Evolutionary conservation across 2,329 filamentous ascomycete species (phyloP).

Genomic region (Neofusicoccum sp.): DNA sequence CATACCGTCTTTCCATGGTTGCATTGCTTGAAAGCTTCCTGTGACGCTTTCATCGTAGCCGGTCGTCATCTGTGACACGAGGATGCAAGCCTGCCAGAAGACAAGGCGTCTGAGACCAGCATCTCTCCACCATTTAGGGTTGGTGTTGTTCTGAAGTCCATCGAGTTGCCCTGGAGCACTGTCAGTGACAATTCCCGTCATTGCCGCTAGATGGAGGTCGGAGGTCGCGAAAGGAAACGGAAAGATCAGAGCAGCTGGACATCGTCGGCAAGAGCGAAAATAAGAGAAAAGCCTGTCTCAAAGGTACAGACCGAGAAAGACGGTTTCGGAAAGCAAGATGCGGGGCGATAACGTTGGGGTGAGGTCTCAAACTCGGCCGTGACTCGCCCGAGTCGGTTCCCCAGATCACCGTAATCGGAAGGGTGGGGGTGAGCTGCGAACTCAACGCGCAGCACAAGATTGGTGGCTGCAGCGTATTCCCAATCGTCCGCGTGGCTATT

Average conservation of each 20-base stretch:
- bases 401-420: not conserved
- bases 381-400: slow-evolving; percentile 12
- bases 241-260: not conserved
- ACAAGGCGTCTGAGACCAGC: not conserved
- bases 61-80: slow-evolving; percentile 35
- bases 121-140: slow-evolving; percentile 6
- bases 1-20: slow-evolving; percentile 44
- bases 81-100: not conserved
- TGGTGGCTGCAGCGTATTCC: not conserved
- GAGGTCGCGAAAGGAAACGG: not conserved
- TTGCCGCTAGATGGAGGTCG: not conserved
- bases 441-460: not conserved
- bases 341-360: not conserved
- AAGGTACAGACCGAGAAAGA: too few relatives aligned
- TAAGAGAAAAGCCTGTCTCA: not conserved
- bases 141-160: slow-evolving; percentile 2
- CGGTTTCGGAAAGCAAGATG: not conserved
- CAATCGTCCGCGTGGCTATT: not conserved
- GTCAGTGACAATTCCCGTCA: not conserved
- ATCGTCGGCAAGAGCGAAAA: not conserved
- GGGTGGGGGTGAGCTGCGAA: not conserved
- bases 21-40: slow-evolving; percentile 50
- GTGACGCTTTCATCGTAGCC: slow-evolving; percentile 53
- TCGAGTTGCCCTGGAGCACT: not conserved
- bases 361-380: slow-evolving; percentile 1